phyloP scores from a whole-genome alignment of 2,329 filamentous ascomycete genomes.

The Scopulariopsis brevicaulis region DNA sequence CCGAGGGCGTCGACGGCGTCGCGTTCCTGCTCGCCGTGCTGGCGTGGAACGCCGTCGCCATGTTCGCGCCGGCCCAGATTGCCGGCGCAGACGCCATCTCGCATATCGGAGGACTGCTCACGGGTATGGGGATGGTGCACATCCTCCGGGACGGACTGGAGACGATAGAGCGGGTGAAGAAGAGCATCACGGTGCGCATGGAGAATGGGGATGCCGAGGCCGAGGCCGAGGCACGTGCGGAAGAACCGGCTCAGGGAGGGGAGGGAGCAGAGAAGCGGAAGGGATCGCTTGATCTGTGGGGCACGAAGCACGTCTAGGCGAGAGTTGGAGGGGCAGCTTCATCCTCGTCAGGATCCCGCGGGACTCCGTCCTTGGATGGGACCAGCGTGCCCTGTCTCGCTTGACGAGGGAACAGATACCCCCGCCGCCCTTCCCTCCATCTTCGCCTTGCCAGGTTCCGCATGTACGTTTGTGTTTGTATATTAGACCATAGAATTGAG shows the following conservation, averaged over 20 bases:
- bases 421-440: background rate
- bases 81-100: slow-evolving; percentile 39
- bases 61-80: slow-evolving; percentile 28
- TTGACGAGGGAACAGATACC: background rate
- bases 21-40: slow-evolving; percentile 39
- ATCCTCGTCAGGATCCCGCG: background rate
- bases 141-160: slow-evolving; percentile 14
- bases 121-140: slow-evolving; percentile 30
- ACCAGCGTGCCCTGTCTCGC: background rate
- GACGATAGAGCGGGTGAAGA: slow-evolving; percentile 1
- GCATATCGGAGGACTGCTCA: slow-evolving; percentile 38
- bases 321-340: background rate
- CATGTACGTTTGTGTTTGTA: background rate
- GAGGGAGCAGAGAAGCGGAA: background rate
- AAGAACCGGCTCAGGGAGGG: background rate
- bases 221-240: background rate
- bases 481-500: background rate
- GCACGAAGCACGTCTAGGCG: background rate
- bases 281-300: slow-evolving; percentile 7
- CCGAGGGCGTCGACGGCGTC: slow-evolving; percentile 40
- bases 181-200: slow-evolving; percentile 4
- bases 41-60: slow-evolving; percentile 35
- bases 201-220: background rate
- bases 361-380: background rate
- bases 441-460: background rate